A percentile compares a stretch with the other conserved stretches of the same genome.
phyloP scores from a whole-genome alignment of 1,139 yeast genomes.

The Yamadazyma sp. region DNA sequence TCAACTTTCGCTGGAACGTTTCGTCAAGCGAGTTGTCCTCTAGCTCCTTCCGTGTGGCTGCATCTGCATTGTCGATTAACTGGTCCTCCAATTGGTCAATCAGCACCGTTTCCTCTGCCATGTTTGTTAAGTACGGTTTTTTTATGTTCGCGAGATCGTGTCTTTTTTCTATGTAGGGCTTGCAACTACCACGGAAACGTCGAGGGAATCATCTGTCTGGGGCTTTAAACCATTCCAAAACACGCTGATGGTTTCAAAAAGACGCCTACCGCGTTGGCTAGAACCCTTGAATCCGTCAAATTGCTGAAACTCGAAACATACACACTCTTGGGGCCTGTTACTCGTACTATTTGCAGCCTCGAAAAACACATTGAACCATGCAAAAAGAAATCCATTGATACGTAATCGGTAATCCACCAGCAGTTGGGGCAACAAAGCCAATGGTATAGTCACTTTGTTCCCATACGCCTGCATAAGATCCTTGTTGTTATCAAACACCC shows the following conservation, averaged over 20 bases:
- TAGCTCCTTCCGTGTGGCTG: slow-evolving; percentile 33
- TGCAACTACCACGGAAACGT: too few relatives aligned
- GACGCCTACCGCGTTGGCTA: slow-evolving; percentile 47
- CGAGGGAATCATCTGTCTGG: too few relatives aligned
- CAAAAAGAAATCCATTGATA: slow-evolving; percentile 14
- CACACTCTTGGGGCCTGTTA: background rate
- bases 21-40: slow-evolving; percentile 37
- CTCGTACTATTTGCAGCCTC: background rate
- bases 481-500: background rate
- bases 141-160: too few relatives aligned
- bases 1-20: slow-evolving; percentile 45
- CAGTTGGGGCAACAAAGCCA: background rate
- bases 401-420: slow-evolving; percentile 6
- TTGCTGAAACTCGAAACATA: background rate
- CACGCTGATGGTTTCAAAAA: slow-evolving; percentile 40
- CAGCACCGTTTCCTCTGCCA: slow-evolving; percentile 41
- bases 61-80: slow-evolving; percentile 49
- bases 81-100: slow-evolving; percentile 48
- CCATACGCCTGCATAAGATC: background rate
- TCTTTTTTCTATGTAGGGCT: too few relatives aligned
- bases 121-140: slow-evolving; percentile 7
- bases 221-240: too few relatives aligned
- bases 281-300: slow-evolving; percentile 72
- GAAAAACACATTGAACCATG: slow-evolving; percentile 32
- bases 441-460: background rate